Evolutionary conservation across 345 rosid species (phyloP), one percentile per base, ranked within the genome.

Genomic region (Brassica rapa): DNA sequence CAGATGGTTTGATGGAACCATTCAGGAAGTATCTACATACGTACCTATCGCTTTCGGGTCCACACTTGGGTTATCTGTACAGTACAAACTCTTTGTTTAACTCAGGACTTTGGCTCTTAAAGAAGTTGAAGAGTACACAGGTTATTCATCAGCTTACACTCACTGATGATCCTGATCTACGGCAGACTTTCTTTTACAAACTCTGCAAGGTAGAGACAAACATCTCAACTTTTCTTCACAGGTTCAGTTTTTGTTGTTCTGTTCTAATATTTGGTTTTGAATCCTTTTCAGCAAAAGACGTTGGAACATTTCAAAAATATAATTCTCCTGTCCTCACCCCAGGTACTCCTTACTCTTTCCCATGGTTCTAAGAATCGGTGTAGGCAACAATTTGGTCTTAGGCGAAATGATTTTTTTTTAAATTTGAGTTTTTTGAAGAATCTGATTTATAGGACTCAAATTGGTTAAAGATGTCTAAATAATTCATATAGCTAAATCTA

Each of bases 101-200:
- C 72, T 95, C 99, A 6, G 97, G 98, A 51, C 75, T 93, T 81
- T 95, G 98, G 97, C 83, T 93, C 81, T 65, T 95, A 84, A 95
- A 93, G 88, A 95, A 95, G 85, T 78, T 93, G 69, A 95, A 89
- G 85, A 89, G 88, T 60, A 88, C 93, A 32, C 96, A 84, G 71
- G 94, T 96, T 86, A 91, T 95, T 85, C 98, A 95, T 86, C 98
- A 93, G 83, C 98, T 95, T 64, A 95, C 98, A 39, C 89, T 95
- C 81, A 90, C 99, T 0, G 99, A 95, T 83, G 92, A 91, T 70
- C 87, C 94, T 33, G 90, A 90, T 82, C 90, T 95, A 12, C 78
- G 78, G 5, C 88, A 86, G n/a, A 93, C 94, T 6, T 91, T 93
- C 87, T 85, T 95, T 67, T 93, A 91, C 87, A 83, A 82, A 75